A percentile compares a stretch with the other conserved stretches of the same genome.
Conservation (phyloP, 768 basidiomycete species). For the Lentinus tigrinus region DNA sequence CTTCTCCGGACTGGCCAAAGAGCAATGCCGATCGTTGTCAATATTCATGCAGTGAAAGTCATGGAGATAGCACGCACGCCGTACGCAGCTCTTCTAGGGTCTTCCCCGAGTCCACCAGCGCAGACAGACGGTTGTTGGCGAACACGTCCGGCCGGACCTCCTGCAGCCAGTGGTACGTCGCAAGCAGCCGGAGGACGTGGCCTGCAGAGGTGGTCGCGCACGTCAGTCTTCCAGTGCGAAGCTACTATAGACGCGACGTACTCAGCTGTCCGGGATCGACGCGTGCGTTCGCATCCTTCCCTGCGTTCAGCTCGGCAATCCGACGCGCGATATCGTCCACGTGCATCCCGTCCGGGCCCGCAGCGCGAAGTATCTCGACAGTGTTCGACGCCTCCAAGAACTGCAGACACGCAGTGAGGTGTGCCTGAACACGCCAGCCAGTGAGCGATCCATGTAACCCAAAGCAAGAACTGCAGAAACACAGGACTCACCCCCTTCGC, state of each 20-base stretch:
- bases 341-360: slow-evolving; percentile 1
- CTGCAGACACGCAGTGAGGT: slow-evolving; percentile 2
- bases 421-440: not conserved
- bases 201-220: slow-evolving; percentile 42
- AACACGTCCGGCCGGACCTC: slow-evolving; percentile 73
- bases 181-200: slow-evolving; percentile 70
- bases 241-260: no score
- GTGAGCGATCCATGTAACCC: not conserved
- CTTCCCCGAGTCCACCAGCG: slow-evolving; percentile 67
- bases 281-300: not conserved
- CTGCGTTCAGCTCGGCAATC: not conserved
- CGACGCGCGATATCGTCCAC: not conserved
- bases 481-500: slow-evolving; percentile 36
- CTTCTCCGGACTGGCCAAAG: slow-evolving; percentile 45
- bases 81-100: slow-evolving; percentile 36
- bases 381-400: slow-evolving; percentile 6
- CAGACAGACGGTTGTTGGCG: slow-evolving; percentile 65
- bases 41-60: no score
- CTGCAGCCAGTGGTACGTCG: slow-evolving; percentile 71
- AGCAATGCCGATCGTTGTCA: not conserved
- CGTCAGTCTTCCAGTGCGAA: no score
- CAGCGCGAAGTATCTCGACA: slow-evolving; percentile 7
- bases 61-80: slow-evolving; percentile 44
- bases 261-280: slow-evolving; percentile 46
- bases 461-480: slow-evolving; percentile 33